These are phyloP conservation scores for Tothia fuscella DNA, from an alignment of 2,329 filamentous ascomycete species.

Conservation along the genomic window DNA sequence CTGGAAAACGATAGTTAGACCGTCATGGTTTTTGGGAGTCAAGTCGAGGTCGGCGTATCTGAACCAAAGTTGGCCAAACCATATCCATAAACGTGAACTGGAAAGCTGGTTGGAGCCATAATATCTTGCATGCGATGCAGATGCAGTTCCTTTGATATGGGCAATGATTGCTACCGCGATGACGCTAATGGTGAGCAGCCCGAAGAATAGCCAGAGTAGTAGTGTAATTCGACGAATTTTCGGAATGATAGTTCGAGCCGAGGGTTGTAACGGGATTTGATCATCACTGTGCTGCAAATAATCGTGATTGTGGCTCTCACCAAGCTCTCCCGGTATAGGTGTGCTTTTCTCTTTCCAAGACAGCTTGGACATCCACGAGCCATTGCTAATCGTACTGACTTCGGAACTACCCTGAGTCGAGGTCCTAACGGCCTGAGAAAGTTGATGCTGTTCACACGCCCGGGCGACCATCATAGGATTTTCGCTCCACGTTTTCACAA, in stretches of 20 bases:
- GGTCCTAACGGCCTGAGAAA: background rate
- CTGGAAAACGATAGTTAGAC: conserved; percentile 6
- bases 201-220: conserved; percentile 1
- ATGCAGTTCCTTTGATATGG: background rate
- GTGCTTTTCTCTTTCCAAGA: background rate
- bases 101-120: background rate
- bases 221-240: background rate
- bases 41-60: too few species aligned
- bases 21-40: background rate
- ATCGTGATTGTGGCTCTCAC: background rate
- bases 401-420: too few species aligned
- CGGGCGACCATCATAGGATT: conserved; percentile 5
- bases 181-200: background rate
- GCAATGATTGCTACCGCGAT: background rate
- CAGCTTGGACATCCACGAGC: background rate
- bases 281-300: too few species aligned
- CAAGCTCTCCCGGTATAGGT: background rate
- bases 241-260: background rate
- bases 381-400: background rate
- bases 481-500: conserved; percentile 5
- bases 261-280: background rate
- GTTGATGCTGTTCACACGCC: background rate
- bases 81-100: background rate
- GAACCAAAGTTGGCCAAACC: too few species aligned
- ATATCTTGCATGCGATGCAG: background rate